Evolutionary conservation across 352 stramenopile species (phyloP).

Genomic region (Phytophthora syringae): DNA sequence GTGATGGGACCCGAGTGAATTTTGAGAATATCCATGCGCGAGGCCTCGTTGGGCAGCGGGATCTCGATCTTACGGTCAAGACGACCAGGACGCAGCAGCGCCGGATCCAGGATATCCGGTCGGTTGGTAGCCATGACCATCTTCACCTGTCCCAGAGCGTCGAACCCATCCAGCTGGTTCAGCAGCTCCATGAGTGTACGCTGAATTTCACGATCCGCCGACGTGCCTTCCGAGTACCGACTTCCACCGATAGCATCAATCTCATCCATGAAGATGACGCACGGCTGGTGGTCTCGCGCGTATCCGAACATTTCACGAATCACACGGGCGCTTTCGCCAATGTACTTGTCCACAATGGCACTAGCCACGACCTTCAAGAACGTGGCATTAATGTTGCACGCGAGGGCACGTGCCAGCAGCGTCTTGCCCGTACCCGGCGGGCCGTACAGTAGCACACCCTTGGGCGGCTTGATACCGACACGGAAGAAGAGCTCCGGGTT

Average conservation of each 20-base stretch:
- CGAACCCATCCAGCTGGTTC: slow-evolving; percentile 99
- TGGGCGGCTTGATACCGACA: slow-evolving; percentile 98
- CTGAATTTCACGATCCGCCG: slow-evolving; percentile 98
- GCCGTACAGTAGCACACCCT: slow-evolving; percentile 98
- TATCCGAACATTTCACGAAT: slow-evolving; percentile 99
- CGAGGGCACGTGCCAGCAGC: slow-evolving; percentile 96
- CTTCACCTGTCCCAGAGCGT: slow-evolving; percentile 98
- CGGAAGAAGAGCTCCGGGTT: slow-evolving; percentile 99
- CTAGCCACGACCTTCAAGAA: slow-evolving; percentile 99
- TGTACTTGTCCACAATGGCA: slow-evolving; percentile 99
- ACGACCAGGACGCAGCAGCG: slow-evolving; percentile 96
- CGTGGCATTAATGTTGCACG: slow-evolving; percentile 99
- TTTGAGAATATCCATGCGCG: slow-evolving; percentile 99
- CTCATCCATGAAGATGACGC: slow-evolving; percentile 99
- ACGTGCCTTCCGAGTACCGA: slow-evolving; percentile 97
- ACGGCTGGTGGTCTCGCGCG: slow-evolving; percentile 97
- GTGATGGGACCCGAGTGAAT: slow-evolving; percentile 99
- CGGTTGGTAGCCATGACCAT: slow-evolving; percentile 99
- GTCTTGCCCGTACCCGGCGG: slow-evolving; percentile 99
- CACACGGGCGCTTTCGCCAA: slow-evolving; percentile 99
- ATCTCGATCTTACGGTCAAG: slow-evolving; percentile 99
- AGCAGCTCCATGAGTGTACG: slow-evolving; percentile 99
- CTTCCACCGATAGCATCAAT: slow-evolving; percentile 99
- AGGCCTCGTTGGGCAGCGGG: slow-evolving; percentile 98
- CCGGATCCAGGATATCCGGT: slow-evolving; percentile 99